Conservation (phyloP, 345 rosid species). For the Punica granatum region DNA sequence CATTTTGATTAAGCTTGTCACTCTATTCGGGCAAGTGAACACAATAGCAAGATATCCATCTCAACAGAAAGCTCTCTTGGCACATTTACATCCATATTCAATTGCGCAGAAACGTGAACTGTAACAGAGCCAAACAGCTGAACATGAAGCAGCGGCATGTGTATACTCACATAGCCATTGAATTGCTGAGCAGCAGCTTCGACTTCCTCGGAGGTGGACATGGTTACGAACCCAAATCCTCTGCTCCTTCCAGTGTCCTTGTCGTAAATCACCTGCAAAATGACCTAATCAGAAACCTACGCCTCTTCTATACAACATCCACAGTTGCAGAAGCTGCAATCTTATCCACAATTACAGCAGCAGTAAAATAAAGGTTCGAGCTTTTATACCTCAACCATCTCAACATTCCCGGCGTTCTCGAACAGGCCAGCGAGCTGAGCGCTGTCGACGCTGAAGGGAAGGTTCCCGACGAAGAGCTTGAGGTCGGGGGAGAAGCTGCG, state of each 20-base stretch:
- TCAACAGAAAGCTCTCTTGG: neutral
- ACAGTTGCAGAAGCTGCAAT: neutral
- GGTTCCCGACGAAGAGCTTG: conserved; percentile 91
- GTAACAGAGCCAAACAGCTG: neutral
- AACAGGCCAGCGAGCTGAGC: conserved; percentile 85
- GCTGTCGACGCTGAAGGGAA: conserved; percentile 81
- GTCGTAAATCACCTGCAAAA: conserved; percentile 82
- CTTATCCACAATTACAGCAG: neutral
- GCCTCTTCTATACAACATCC: neutral
- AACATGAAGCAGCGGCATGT: neutral
- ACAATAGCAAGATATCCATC: neutral
- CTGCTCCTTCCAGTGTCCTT: conserved; percentile 92
- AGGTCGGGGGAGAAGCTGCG: conserved; percentile 61
- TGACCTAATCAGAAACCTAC: neutral
- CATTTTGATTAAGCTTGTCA: neutral
- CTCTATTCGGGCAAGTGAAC: neutral
- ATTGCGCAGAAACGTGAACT: neutral
- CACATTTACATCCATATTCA: neutral
- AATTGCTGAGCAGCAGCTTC: conserved; percentile 72
- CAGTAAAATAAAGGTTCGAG: neutral
- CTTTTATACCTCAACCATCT: conserved; percentile 83
- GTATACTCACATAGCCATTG: conserved; percentile 76
- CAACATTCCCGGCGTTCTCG: conserved; percentile 72
- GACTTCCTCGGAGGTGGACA: conserved; percentile 68
- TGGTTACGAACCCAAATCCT: conserved; percentile 96